Conservation (phyloP, 805 yeast genomes). For the Ogataea kodamae region DNA sequence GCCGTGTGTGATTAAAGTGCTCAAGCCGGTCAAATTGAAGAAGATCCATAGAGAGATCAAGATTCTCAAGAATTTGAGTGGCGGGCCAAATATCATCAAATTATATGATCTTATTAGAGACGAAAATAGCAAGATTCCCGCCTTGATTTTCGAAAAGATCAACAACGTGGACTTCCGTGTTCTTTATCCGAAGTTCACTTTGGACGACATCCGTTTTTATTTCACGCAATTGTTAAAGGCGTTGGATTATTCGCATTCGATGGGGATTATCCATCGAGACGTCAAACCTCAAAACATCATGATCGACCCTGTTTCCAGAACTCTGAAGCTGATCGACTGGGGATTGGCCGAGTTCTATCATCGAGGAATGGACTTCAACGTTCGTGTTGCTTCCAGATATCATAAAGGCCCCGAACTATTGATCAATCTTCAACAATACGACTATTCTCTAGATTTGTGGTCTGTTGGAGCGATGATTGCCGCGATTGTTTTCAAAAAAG, state of each 20-base stretch:
- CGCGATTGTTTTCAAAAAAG: slow-evolving; percentile 80
- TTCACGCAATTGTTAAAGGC: slow-evolving; percentile 81
- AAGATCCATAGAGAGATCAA: slow-evolving; percentile 89
- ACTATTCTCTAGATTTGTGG: slow-evolving; percentile 88
- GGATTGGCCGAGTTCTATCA: slow-evolving; percentile 93
- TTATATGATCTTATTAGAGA: slow-evolving; percentile 85
- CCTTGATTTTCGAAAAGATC: slow-evolving; percentile 80
- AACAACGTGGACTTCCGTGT: slow-evolving; percentile 84
- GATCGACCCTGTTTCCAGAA: slow-evolving; percentile 71
- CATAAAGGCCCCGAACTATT: slow-evolving; percentile 90
- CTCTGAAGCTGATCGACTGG: slow-evolving; percentile 84
- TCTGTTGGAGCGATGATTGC: slow-evolving; percentile 90
- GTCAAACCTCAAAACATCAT: slow-evolving; percentile 92
- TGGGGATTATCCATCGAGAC: slow-evolving; percentile 94
- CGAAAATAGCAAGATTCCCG: slow-evolving; percentile 80
- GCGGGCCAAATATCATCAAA: slow-evolving; percentile 77
- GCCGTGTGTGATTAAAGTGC: slow-evolving; percentile 80
- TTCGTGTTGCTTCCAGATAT: slow-evolving; percentile 86
- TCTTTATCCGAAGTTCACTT: slow-evolving; percentile 75
- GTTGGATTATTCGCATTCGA: slow-evolving; percentile 82
- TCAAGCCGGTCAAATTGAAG: slow-evolving; percentile 90
- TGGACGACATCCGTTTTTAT: slow-evolving; percentile 74
- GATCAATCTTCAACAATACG: slow-evolving; percentile 78
- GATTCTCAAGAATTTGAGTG: slow-evolving; percentile 77
- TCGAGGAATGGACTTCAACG: slow-evolving; percentile 84